A percentile compares a stretch with the other conserved stretches of the same genome.
phyloP scores from a whole-genome alignment of 306 rosid genomes.

The Cicer chorassanicum region DNA sequence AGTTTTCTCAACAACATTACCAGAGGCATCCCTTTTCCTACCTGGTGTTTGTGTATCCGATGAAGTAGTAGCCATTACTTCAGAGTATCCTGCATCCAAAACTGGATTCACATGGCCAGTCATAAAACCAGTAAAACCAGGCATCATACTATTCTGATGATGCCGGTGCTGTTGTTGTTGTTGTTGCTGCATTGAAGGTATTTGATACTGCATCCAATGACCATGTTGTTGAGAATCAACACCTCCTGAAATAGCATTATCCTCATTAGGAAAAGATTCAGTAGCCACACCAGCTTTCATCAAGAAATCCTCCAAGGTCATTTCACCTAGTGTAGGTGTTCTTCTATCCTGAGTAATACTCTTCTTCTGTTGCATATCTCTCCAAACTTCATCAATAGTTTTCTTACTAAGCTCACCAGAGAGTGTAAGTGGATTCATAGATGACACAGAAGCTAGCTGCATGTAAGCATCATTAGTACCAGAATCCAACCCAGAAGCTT shows the following conservation, averaged over 20 bases:
- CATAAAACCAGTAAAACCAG: conserved; percentile 68
- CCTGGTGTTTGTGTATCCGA: conserved; percentile 74
- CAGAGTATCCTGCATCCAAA: conserved; percentile 71
- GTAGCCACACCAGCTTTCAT: conserved; percentile 86
- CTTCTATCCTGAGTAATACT: conserved; percentile 55
- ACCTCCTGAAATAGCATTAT: conserved; percentile 54
- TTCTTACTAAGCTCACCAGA: conserved; percentile 76
- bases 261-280: conserved; percentile 55
- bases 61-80: conserved; percentile 59
- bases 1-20: conserved; percentile 75
- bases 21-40: conserved; percentile 80
- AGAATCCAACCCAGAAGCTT: conserved; percentile 54
- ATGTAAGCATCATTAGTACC: conserved; percentile 40
- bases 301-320: conserved; percentile 95
- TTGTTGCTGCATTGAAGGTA: conserved; percentile 52
- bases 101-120: conserved; percentile 60
- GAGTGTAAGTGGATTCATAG: conserved; percentile 65
- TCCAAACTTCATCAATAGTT: conserved; percentile 99
- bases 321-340: conserved; percentile 84
- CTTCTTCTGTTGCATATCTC: conserved; percentile 80
- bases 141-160: conserved; percentile 62
- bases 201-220: conserved; percentile 76
- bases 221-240: conserved; percentile 55
- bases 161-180: conserved; percentile 52
- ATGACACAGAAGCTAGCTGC: conserved; percentile 53